phyloP scores from a whole-genome alignment of 805 yeast species.

The Naumovozyma dairenensis region DNA sequence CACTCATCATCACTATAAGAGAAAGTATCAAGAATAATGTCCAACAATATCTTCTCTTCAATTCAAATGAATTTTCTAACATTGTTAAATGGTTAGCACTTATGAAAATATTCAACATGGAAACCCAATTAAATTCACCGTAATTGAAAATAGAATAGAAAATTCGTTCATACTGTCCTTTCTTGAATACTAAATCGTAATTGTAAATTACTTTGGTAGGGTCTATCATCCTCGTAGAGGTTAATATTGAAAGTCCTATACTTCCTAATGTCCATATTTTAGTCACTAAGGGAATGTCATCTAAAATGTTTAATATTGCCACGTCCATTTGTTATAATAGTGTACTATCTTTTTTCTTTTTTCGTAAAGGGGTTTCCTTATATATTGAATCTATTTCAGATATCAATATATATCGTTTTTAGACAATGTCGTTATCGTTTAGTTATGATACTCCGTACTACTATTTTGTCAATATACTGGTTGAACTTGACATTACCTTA shows the following conservation, averaged over 20 bases:
- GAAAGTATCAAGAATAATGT: conserved; percentile 11
- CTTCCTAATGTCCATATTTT: conserved; percentile 31
- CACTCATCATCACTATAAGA: conserved; percentile 15
- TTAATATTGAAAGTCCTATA: conserved; percentile 28
- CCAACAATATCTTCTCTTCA: conserved; percentile 22
- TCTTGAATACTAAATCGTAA: conserved; percentile 31
- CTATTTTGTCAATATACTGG: no score
- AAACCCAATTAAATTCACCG: conserved; percentile 25
- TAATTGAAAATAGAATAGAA: conserved; percentile 32
- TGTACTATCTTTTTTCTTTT: no score
- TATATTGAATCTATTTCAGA: not conserved
- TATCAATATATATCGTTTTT: no score
- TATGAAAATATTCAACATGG: conserved; percentile 16
- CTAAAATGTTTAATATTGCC: conserved; percentile 19
- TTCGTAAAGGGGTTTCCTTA: not conserved
- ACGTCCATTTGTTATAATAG: conserved; percentile 26
- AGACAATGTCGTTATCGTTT: no score
- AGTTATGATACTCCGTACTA: no score
- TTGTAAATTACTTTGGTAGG: conserved; percentile 28
- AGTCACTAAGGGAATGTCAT: conserved; percentile 34
- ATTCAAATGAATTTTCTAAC: conserved; percentile 20
- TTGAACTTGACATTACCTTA: no score
- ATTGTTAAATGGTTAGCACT: conserved; percentile 17
- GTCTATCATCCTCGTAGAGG: conserved; percentile 28
- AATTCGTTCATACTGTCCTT: conserved; percentile 31